Evolutionary conservation across 2,329 filamentous ascomycete species (phyloP), one percentile per base, ranked within the genome.

Genomic region (Chaetomium sp.): DNA sequence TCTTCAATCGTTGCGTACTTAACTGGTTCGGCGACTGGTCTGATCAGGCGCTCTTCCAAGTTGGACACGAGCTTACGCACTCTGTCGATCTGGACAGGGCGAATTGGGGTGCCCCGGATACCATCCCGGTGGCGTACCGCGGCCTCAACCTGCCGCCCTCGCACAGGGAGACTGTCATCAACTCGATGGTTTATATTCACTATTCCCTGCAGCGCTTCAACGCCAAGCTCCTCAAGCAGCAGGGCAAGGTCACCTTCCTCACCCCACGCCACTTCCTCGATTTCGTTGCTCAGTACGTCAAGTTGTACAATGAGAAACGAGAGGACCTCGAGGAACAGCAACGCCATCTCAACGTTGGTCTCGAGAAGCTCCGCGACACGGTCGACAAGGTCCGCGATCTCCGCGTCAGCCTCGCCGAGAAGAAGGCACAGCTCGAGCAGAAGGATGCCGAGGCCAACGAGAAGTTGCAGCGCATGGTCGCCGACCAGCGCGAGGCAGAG

Each of bases 21-120:
- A 99, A 99, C 80, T 99, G 95, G 95, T 97, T 99, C 76, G 95
- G 95, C 69, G 95, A 99, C 79, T 99, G 95, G 95, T 99, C 95
- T 60, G 95, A 99, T 77, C 95, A 99, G 80, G 96, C 95, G 45
- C 85, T 99, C 23, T 99, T 96, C 88, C 96, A 99, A 78, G 96
- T 99, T 68, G 93, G 91, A 27, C 93, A 91, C 68, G 95, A 99
- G 78, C 87, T 99, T 64, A 99, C 96, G 0, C 91, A 96, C 70
- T 94, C 92, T n/a, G 88, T 99, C 65, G 95, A 99, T 75, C 84
- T 99, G 62, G 95, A 99, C 75, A 90, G 93, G 68, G 83, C 91
- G 60, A 93, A 89, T 74, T 99, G 94, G 76, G 82, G 84, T 60
- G 91, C 93, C 4, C 94, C 94, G 2, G 93, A 98, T 72, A 95